Conservation (phyloP, 192 early-diverging fungal species). For the Powellomyces hirtus region DNA sequence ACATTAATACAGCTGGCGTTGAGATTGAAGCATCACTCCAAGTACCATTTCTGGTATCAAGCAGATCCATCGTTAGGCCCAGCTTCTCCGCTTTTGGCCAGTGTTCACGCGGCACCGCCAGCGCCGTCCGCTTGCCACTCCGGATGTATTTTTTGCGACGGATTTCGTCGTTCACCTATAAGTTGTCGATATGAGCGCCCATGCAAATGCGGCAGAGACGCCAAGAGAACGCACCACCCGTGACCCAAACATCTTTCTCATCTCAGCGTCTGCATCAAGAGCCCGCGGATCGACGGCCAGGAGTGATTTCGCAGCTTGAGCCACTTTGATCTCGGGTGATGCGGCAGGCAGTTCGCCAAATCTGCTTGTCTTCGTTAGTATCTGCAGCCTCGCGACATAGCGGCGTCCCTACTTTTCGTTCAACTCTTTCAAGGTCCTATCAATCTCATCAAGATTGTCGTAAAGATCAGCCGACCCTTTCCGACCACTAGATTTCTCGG, state of each 20-base stretch:
- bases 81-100: slow-evolving; percentile 48
- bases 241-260: slow-evolving; percentile 87
- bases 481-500: slow-evolving; percentile 3
- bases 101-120: slow-evolving; percentile 68
- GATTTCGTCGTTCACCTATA: slow-evolving; percentile 41
- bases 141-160: slow-evolving; percentile 48
- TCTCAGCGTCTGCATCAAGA: slow-evolving; percentile 84
- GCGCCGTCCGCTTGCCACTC: slow-evolving; percentile 49
- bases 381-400: not conserved
- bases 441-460: slow-evolving; percentile 64
- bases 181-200: not conserved
- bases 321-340: not conserved
- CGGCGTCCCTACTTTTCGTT: slow-evolving; percentile 55
- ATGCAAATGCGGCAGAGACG: not conserved
- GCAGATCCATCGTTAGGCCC: slow-evolving; percentile 46
- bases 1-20: not conserved
- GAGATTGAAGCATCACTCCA: not conserved
- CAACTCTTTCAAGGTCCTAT: slow-evolving; percentile 59
- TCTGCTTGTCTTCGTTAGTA: slow-evolving; percentile 9
- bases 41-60: slow-evolving; percentile 16
- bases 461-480: slow-evolving; percentile 22
- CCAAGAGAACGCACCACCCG: slow-evolving; percentile 55
- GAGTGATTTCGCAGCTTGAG: not conserved
- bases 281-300: slow-evolving; percentile 53
- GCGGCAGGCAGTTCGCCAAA: slow-evolving; percentile 26